Percentiles rank a stretch among this genome's conserved stretches.
phyloP scores from a whole-genome alignment of 441 rosid species.

The Populus tomentosa region DNA sequence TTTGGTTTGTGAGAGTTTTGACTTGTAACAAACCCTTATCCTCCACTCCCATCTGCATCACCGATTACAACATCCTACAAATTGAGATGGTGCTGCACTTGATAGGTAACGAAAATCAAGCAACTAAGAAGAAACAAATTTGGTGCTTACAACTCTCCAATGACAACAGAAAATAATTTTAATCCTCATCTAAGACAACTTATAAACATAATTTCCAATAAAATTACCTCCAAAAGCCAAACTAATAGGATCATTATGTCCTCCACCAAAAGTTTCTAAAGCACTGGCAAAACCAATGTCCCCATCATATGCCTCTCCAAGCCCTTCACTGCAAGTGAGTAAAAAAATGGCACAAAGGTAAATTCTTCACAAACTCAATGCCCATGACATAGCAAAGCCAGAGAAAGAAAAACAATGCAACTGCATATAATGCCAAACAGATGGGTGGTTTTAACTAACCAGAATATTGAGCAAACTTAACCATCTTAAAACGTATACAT shows the following conservation, averaged over 20 bases:
- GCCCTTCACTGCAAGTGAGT: constrained; percentile 78
- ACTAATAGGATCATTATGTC: constrained; percentile 97
- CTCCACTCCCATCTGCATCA: too few species aligned
- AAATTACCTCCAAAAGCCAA: constrained; percentile 93
- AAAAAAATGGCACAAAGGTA: constrained; percentile 13
- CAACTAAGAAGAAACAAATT: background rate
- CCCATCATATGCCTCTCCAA: constrained; percentile 98
- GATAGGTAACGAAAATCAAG: background rate
- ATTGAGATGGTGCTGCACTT: background rate
- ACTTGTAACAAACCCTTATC: too few species aligned
- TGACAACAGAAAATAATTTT: background rate
- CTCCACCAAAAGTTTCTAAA: constrained; percentile 97
- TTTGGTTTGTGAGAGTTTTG: too few species aligned
- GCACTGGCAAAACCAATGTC: constrained; percentile 99
- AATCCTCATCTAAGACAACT: background rate
- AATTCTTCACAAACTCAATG: constrained; percentile 10
- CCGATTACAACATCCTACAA: background rate
- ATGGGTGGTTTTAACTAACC: background rate
- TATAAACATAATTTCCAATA: constrained; percentile 6
- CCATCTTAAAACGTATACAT: background rate
- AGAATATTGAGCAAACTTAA: background rate
- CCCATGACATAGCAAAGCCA: background rate
- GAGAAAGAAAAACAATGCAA: background rate
- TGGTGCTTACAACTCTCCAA: background rate
- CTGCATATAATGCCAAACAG: background rate